Base-by-base conservation (phyloP, 495 filamentous ascomycete species). In the Xylaria longipes region DNA sequence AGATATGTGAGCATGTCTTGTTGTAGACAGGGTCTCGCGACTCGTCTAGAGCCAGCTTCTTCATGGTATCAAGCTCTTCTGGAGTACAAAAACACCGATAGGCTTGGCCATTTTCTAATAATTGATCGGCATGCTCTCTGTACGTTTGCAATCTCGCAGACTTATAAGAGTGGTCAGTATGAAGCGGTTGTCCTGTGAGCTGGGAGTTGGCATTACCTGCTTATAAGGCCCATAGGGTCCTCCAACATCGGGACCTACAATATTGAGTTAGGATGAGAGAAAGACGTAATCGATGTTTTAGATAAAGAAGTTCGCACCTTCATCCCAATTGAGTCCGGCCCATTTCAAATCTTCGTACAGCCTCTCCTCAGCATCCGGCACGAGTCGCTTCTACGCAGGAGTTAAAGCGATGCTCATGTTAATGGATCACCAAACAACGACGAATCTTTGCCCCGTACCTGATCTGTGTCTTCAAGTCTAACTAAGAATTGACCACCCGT, bases 381-480 rank as follows among this genome's bases (percentile, higher is more conserved):
- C 90, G 27, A 83, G 74, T 33, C 84, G 81, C 14, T 72, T 72
- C 78, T 83, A 57, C 17, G 65, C 15, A 69, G 54, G 48, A 29
- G 70, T 79, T 50, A 75, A 72, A 58, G 72, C 25, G 50, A 8
- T 54, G 60, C 45, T 69, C 64, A 41, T 20, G 5, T 71, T 3
- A 31, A 22, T 63, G n/a, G 5, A 41, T 27, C 4, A 31, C 2
- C 17, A 6, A 43, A 20, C 35, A 65, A 25, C 8, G 22, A 25
- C 8, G 22, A 2, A 48, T 48, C 17, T 20, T n/a, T 17, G 39
- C 8, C 22, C 46, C 75, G 77, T 77, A 97, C 94, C 88, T 93
- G 91, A 83, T 99, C 96, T 45, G 96, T 99, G 78, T 99, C 96
- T 84, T 99, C 96, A 72, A 99, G 89, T 62, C 96, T 89, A 39